Evolutionary conservation across 2,329 filamentous ascomycete genomes (phyloP).

Genomic region (Trichoderma koningiopsis): DNA sequence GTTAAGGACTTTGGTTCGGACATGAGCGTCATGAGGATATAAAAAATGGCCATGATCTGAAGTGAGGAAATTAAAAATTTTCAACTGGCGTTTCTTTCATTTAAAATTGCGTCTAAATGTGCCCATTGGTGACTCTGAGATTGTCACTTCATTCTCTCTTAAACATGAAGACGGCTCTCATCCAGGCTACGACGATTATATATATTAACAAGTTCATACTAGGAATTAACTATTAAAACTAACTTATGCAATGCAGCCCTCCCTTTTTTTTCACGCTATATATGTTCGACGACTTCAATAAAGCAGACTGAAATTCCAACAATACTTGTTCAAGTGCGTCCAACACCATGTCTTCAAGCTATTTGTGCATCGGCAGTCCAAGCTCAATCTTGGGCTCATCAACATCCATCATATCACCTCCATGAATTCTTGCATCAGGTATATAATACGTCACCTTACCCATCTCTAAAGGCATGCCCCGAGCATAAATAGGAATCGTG

Average conservation of each 20-base stretch:
- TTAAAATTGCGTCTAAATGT: conserved; percentile 13
- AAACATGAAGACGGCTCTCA: too few relatives aligned
- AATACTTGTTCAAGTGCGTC: too few relatives aligned
- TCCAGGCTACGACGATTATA: too few relatives aligned
- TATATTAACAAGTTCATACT: too few relatives aligned
- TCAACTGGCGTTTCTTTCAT: conserved; percentile 27
- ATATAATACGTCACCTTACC: conserved; percentile 19
- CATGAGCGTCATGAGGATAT: conserved; percentile 41
- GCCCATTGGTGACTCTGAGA: not conserved
- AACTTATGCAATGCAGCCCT: too few relatives aligned
- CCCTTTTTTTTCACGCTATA: too few relatives aligned
- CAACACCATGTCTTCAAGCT: not conserved
- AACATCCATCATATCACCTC: not conserved
- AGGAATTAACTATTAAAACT: too few relatives aligned
- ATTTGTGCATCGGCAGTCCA: not conserved
- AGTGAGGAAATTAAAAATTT: conserved; percentile 40
- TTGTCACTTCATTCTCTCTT: not conserved
- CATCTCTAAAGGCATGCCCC: not conserved
- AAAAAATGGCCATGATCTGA: conserved; percentile 44
- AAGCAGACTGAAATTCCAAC: not conserved
- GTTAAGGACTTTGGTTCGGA: conserved; percentile 43
- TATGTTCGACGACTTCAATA: too few relatives aligned
- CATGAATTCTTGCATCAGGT: not conserved
- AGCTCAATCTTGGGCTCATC: conserved; percentile 12
- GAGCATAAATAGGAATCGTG: not conserved